These are phyloP conservation scores for Neonectria magnoliae DNA, from an alignment of 2,329 filamentous ascomycete genomes.

Conservation along the genomic window DNA sequence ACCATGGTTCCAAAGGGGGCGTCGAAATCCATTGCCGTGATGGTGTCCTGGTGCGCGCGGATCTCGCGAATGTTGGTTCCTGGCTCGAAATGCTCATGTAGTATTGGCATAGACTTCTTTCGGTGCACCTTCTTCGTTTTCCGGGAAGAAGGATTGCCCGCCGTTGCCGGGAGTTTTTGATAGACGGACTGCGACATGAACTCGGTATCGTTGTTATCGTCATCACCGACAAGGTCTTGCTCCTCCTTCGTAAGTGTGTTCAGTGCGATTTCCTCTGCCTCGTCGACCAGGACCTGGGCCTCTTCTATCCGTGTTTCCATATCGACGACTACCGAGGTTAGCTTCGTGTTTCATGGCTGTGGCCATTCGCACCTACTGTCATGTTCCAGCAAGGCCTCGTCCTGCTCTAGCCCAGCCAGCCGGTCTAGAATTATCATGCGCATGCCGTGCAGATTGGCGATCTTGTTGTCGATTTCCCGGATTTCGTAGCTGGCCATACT, in stretches of 20 bases:
- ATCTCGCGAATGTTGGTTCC: constrained; percentile 90
- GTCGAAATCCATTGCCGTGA: constrained; percentile 95
- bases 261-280: constrained; percentile 65
- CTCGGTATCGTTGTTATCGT: constrained; percentile 58
- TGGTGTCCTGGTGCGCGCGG: constrained; percentile 85
- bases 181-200: constrained; percentile 99
- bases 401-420: constrained; percentile 85
- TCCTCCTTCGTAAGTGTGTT: constrained; percentile 63
- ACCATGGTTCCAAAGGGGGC: constrained; percentile 97
- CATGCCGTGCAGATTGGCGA: constrained; percentile 92
- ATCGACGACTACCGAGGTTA: constrained; percentile 66
- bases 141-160: constrained; percentile 57
- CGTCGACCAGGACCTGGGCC: constrained; percentile 67
- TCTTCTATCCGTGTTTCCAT: constrained; percentile 70
- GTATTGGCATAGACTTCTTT: constrained; percentile 88
- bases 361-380: constrained; percentile 69
- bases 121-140: constrained; percentile 66
- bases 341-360: constrained; percentile 25
- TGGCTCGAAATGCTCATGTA: constrained; percentile 94
- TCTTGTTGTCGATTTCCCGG: constrained; percentile 95
- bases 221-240: constrained; percentile 62
- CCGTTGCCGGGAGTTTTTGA: constrained; percentile 79
- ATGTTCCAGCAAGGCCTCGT: constrained; percentile 89
- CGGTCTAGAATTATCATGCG: constrained; percentile 90
- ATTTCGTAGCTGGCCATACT: constrained; percentile 99